Percentiles rank a stretch among this genome's conserved stretches.
These are phyloP conservation scores for Nothophaeocryptopus gaeumannii DNA, from an alignment of 2,329 filamentous ascomycete species.

Conservation along the genomic window DNA sequence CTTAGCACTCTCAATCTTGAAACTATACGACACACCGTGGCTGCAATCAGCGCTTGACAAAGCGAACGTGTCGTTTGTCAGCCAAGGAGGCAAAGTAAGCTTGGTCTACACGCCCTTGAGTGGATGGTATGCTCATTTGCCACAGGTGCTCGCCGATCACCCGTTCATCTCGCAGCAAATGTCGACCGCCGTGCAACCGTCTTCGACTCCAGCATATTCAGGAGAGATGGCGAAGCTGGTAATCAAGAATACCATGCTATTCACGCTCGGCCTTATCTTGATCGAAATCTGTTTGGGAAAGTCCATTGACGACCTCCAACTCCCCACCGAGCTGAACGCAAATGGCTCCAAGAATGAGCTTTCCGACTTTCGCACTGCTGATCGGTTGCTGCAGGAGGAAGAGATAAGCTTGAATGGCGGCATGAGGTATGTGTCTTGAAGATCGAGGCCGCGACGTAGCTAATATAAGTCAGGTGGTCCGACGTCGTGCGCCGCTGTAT, in stretches of 20 bases:
- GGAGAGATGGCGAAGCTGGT: not conserved
- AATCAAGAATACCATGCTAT: conserved; percentile 34
- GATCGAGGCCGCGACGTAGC: too few relatives aligned
- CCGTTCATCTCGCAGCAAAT: conserved; percentile 20
- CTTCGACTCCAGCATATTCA: not conserved
- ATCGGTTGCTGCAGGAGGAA: conserved; percentile 30
- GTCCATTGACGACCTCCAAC: conserved; percentile 25
- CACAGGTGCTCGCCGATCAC: conserved; percentile 8
- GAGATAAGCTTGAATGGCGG: conserved; percentile 29
- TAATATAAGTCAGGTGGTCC: conserved; percentile 23
- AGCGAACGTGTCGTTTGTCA: conserved; percentile 13
- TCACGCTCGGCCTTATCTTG: conserved; percentile 34
- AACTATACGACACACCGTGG: conserved; percentile 19
- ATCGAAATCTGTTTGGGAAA: conserved; percentile 36
- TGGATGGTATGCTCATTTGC: too few relatives aligned
- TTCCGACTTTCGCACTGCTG: conserved; percentile 26
- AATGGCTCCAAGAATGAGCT: conserved; percentile 15
- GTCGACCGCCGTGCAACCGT: not conserved
- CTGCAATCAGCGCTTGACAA: conserved; percentile 9
- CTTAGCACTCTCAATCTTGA: conserved; percentile 13
- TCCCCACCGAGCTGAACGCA: conserved; percentile 19
- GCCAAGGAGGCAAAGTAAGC: not conserved
- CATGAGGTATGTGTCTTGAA: too few relatives aligned
- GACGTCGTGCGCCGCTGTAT: conserved; percentile 36
- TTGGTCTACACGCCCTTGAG: too few relatives aligned